Base-by-base conservation (phyloP, 306 rosid species). In the Macrotyloma uniflorum region DNA sequence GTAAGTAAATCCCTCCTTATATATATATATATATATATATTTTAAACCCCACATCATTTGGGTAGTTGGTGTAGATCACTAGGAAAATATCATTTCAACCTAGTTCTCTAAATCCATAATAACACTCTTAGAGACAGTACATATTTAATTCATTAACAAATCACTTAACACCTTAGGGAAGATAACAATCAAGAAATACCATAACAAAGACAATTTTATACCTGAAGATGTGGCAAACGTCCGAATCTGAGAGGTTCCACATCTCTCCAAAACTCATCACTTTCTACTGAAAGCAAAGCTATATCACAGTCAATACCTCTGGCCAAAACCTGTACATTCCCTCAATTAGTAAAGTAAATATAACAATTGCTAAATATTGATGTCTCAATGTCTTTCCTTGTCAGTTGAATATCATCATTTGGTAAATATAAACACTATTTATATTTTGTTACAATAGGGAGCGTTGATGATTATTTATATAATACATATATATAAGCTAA, bases 281-380 rank as follows among this genome's bases (percentile, higher is more conserved):
- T 95, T 87, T 92, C 99, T 75, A 95, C 99, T 49, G 99, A 87
- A 80, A 95, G 97, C 88, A 95, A 89, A 80, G 99, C 99, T 87
- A 95, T 86, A 84, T 95, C 99, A 82, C 98, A 95, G 78, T 93
- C 93, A 82, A 89, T 87, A 73, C 93, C 98, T 85, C 92, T 93
- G 68, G 98, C 98, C 76, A 95, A 87, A 86, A 95, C 99, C 99
- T 95, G 90, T 80, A 79, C 66, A 81, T 82, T 59, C 66, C 72
- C 76, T 85, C 90, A 86, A 74, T 66, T 69, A 79, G 74, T 65
- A 76, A 84, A 72, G 82, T 66, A 79, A 76, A 61, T 58, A 80
- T 45, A 61, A 35, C 63, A 65, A 22, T 10, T 33, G 20, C 68
- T 58, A 72, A 57, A 50, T 65, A 75, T 58, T 61, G 36, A 51